A percentile compares a stretch with the other conserved stretches of the same genome.
Evolutionary conservation across 768 basidiomycete species (phyloP).

Genomic region (Collybia nuda): DNA sequence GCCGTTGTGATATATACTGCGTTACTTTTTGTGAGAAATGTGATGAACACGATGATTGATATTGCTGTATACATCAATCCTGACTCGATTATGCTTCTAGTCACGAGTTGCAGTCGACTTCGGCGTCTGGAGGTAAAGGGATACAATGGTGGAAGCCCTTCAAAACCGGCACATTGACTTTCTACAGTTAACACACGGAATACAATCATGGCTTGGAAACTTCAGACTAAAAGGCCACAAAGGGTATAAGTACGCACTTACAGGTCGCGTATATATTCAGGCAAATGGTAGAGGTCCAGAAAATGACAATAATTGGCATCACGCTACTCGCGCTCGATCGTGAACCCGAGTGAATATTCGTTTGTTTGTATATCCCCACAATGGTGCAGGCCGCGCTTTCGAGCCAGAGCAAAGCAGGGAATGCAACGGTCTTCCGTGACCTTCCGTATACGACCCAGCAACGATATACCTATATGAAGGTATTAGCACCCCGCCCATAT

Average conservation of each 20-base stretch:
- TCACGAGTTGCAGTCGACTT: neutral
- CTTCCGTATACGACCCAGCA: conserved; percentile 19
- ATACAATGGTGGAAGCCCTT: too few relatives aligned
- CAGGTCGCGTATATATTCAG: conserved; percentile 17
- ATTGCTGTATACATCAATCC: neutral
- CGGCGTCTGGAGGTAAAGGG: neutral
- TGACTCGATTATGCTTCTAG: neutral
- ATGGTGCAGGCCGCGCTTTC: too few relatives aligned
- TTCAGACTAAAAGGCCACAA: neutral
- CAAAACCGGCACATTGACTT: neutral
- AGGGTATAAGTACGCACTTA: neutral
- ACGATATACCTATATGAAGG: conserved; percentile 14
- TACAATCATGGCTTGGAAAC: neutral
- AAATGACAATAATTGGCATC: neutral
- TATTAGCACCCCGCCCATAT: neutral
- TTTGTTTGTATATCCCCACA: too few relatives aligned
- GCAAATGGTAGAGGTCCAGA: conserved; percentile 13
- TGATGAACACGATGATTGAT: neutral
- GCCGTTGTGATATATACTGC: neutral
- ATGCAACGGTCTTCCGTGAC: conserved; percentile 5
- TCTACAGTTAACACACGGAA: neutral
- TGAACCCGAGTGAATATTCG: too few relatives aligned
- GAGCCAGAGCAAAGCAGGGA: conserved; percentile 16
- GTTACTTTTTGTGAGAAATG: neutral
- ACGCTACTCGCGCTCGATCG: too few relatives aligned